These are phyloP conservation scores for Trichoderma atroviride DNA, from an alignment of 2,329 filamentous ascomycete species.

Conservation along the genomic window DNA sequence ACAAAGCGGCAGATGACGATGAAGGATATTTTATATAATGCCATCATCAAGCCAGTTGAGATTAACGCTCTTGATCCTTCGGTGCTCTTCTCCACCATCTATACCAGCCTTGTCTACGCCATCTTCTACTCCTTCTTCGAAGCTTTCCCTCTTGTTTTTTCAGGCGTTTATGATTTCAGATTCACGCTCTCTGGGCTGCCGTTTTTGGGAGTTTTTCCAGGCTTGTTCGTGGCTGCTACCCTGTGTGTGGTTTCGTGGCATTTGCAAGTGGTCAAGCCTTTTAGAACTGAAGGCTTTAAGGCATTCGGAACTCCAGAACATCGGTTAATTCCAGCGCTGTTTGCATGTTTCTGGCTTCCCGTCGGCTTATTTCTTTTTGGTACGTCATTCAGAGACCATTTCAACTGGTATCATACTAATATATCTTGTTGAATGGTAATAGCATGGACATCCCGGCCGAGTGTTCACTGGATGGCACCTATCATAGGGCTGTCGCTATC, in stretches of 20 bases:
- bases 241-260: neutral
- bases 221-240: neutral
- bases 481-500: neutral
- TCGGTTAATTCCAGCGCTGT: neutral
- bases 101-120: neutral
- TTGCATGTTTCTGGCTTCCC: neutral
- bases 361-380: neutral
- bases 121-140: constrained; percentile 7
- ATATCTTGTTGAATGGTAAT: neutral
- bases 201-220: neutral
- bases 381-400: neutral
- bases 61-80: constrained; percentile 1
- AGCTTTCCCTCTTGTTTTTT: neutral
- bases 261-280: neutral
- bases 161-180: neutral
- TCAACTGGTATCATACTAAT: neutral
- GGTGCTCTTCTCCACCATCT: neutral
- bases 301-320: neutral
- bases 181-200: neutral
- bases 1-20: neutral
- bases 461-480: neutral
- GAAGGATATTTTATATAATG: neutral
- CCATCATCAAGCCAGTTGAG: neutral
- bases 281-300: neutral
- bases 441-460: neutral